A percentile compares a stretch with the other conserved stretches of the same genome.
phyloP scores from a whole-genome alignment of 352 stramenopile species.

The Globisporangium irregulare region DNA sequence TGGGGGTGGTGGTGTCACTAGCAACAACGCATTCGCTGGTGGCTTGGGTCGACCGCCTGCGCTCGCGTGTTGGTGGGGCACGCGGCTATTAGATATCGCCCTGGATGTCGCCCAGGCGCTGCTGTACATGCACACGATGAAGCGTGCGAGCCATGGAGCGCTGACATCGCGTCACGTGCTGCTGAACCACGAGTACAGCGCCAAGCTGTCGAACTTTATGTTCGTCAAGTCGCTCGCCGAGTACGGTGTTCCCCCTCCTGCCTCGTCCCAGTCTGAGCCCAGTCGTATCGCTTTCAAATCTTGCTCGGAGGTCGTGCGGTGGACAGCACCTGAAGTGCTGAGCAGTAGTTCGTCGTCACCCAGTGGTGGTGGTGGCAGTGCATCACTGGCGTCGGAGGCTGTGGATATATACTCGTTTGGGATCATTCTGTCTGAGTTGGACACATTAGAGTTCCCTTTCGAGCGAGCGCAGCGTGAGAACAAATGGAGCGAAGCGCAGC shows the following conservation, averaged over 20 bases:
- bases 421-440: conserved; percentile 26
- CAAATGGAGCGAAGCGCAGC: conserved; percentile 3
- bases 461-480: conserved; percentile 11
- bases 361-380: conserved; percentile 19
- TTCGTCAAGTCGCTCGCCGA: conserved; percentile 4
- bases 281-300: not conserved
- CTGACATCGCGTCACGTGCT: conserved; percentile 31
- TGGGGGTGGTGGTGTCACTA: conserved; percentile 12
- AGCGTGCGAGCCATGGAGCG: conserved; percentile 46
- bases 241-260: conserved; percentile 18
- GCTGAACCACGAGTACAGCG: conserved; percentile 21
- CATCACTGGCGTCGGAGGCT: conserved; percentile 15
- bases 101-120: conserved; percentile 24
- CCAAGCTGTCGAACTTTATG: conserved; percentile 25
- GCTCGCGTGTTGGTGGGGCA: conserved; percentile 19
- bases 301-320: not conserved
- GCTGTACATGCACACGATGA: conserved; percentile 30
- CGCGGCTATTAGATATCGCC: conserved; percentile 16
- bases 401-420: conserved; percentile 33
- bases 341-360: not conserved
- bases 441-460: conserved; percentile 13
- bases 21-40: not conserved
- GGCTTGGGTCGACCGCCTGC: conserved; percentile 4
- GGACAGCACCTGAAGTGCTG: conserved; percentile 23
- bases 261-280: conserved; percentile 3